phyloP scores from a whole-genome alignment of 192 early-diverging fungal species.

The Borealophlyctis nickersoniae region DNA sequence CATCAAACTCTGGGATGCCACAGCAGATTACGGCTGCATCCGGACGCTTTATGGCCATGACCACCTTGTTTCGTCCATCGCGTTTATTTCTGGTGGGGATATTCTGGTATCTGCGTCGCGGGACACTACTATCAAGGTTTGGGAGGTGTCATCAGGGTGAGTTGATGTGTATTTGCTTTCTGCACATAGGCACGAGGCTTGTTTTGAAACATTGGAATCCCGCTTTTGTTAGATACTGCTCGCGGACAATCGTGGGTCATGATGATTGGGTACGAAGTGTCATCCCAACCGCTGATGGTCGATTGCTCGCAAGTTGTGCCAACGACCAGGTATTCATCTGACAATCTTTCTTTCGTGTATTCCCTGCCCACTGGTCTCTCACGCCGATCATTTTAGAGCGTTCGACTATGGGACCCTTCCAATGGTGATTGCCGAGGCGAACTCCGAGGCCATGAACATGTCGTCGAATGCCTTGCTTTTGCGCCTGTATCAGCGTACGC shows the following conservation, averaged over 20 bases:
- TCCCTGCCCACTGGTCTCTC: not conserved
- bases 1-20: slow-evolving; percentile 89
- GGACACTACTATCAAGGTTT: slow-evolving; percentile 87
- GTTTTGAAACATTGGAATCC: not conserved
- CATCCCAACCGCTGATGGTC: slow-evolving; percentile 67
- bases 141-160: slow-evolving; percentile 81
- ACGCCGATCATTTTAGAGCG: slow-evolving; percentile 49
- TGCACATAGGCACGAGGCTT: not conserved
- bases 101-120: slow-evolving; percentile 83
- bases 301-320: slow-evolving; percentile 69
- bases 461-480: slow-evolving; percentile 90
- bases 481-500: slow-evolving; percentile 67
- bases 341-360: not conserved
- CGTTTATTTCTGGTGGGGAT: slow-evolving; percentile 72
- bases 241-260: slow-evolving; percentile 77
- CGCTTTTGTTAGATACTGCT: slow-evolving; percentile 58
- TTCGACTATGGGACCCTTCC: slow-evolving; percentile 75
- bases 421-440: slow-evolving; percentile 74
- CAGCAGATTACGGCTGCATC: slow-evolving; percentile 77
- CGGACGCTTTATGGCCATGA: slow-evolving; percentile 89
- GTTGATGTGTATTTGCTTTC: slow-evolving; percentile 18
- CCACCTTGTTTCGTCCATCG: slow-evolving; percentile 83
- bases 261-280: slow-evolving; percentile 84
- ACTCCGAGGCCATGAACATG: slow-evolving; percentile 88
- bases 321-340: slow-evolving; percentile 72